Evolutionary conservation across 1,139 yeast genomes (phyloP).

Genomic region (Magnusiomyces paraingens): DNA sequence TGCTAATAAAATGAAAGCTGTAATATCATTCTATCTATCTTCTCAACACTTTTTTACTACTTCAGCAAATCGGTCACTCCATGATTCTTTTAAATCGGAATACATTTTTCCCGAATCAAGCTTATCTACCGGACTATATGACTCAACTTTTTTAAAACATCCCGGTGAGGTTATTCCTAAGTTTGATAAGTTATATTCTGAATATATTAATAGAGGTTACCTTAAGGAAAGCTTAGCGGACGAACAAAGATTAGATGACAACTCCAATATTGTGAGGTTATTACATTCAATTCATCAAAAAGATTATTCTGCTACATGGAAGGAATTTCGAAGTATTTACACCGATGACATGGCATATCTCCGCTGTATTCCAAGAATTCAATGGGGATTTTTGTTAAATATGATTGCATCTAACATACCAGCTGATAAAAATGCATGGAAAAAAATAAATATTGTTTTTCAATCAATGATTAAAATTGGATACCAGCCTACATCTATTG

Average conservation of each 20-base stretch:
- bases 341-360: slow-evolving; percentile 7
- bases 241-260: neutral
- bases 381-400: slow-evolving; percentile 12
- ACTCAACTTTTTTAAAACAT: neutral
- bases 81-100: neutral
- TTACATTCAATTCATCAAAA: neutral
- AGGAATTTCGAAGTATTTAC: slow-evolving; percentile 1
- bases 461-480: slow-evolving; percentile 21
- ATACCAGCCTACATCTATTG: slow-evolving; percentile 21
- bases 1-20: too few species aligned
- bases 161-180: slow-evolving; percentile 5
- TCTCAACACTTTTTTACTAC: neutral
- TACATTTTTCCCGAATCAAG: neutral
- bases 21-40: neutral
- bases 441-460: slow-evolving; percentile 6
- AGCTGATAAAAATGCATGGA: slow-evolving; percentile 5
- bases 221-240: neutral
- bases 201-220: neutral
- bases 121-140: slow-evolving; percentile 1
- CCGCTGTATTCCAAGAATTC: slow-evolving; percentile 9
- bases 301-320: slow-evolving; percentile 5
- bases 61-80: neutral
- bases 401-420: slow-evolving; percentile 1
- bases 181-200: slow-evolving; percentile 1
- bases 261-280: slow-evolving; percentile 1